Evolutionary conservation across 257 asterid species (phyloP), one percentile per base, ranked within the genome.

Genomic region (Thymus mandschuricus): DNA sequence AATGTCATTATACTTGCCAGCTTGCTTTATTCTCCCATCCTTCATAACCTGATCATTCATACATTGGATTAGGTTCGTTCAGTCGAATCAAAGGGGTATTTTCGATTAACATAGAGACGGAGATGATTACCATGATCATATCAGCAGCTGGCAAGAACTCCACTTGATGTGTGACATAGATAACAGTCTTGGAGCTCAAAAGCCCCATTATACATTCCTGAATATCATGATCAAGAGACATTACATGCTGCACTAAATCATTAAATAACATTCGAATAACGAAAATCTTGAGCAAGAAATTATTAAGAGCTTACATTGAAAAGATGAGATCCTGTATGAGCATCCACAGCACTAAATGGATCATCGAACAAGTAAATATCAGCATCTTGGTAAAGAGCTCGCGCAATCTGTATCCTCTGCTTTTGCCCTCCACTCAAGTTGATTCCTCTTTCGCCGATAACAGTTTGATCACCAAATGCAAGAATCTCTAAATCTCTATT

Each of bases 371-470:
- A 10, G 30, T 65, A 65, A 46, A 65, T 46, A 31, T 88, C 92
- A 3, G 90, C 95, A 71, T 92, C 93, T 72, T 92, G 96, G 72
- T 87, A 92, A 6, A 88, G 72, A 34, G 97, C 96, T 3, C 98
- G 88, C 2, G 98, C 97, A 69, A 92, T 88, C 78, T 92, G 98
- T 66, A 89, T 82, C 76, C 98, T 78, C 81, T 89, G 97, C 76
- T 88, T 92, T 82, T 88, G 97, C 27, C 96, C 98, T 33, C 95
- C 96, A 40, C 98, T 92, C 83, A 90, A 80, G 70, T 92, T 92
- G 75, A 92, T 88, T 69, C 98, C 98, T 59, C 98, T 74, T 83
- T 92, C 97, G 28, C 98, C 98, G 52, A 92, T 82, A 68, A 88
- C 84, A 21, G 96, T 88, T 75, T 88, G 94, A 84, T 92, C 98